Evolutionary conservation across 257 asterid species (phyloP).

Genomic region (Scutellaria galericulata): DNA sequence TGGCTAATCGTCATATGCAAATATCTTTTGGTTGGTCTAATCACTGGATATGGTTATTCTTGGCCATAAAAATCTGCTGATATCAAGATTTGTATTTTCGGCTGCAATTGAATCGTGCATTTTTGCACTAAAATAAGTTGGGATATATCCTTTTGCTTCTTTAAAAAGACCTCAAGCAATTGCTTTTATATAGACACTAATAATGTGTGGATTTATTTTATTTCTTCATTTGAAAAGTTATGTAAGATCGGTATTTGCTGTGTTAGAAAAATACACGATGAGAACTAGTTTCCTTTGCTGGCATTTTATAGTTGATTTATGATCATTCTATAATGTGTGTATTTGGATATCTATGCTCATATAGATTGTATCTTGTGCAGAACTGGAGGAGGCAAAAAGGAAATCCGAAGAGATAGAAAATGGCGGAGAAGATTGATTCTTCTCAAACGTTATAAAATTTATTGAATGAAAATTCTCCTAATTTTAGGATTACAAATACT

Average conservation of each 20-base stretch:
- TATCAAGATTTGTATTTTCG: too few relatives aligned
- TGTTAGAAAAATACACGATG: background rate
- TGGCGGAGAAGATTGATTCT: constrained; percentile 45
- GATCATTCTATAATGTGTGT: background rate
- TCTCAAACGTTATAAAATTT: background rate
- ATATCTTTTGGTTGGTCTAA: too few relatives aligned
- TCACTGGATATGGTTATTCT: too few relatives aligned
- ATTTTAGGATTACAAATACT: background rate
- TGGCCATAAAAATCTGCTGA: too few relatives aligned
- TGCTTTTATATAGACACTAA: too few relatives aligned
- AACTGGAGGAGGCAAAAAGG: constrained; percentile 57
- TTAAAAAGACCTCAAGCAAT: background rate
- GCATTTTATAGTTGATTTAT: background rate
- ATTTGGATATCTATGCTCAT: constrained; percentile 16
- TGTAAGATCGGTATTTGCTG: background rate
- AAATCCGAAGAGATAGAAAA: constrained; percentile 45
- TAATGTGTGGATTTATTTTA: too few relatives aligned
- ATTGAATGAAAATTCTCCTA: background rate
- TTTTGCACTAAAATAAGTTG: too few relatives aligned
- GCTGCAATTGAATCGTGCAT: too few relatives aligned
- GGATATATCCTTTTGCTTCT: background rate
- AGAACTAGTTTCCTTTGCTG: background rate
- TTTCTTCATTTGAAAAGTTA: background rate
- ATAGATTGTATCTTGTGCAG: constrained; percentile 40
- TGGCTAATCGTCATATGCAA: too few relatives aligned